Percentiles rank a stretch among this genome's conserved stretches.
Evolutionary conservation across 441 rosid genomes (phyloP).

Genomic region (Populus hybrid): DNA sequence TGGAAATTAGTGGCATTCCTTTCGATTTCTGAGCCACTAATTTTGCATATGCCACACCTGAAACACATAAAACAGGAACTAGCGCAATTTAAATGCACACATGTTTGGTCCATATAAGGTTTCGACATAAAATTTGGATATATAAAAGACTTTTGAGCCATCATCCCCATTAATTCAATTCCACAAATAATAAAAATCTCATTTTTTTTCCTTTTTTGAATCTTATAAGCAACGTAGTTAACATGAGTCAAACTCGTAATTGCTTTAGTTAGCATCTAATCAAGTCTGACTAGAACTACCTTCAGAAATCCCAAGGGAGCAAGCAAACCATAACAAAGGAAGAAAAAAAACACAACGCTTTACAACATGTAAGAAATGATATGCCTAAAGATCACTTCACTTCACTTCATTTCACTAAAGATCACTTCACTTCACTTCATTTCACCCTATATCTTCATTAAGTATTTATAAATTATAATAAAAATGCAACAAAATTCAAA

Average conservation of each 20-base stretch:
- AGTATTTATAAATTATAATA: not conserved
- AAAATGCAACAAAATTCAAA: not conserved
- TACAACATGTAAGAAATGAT: not conserved
- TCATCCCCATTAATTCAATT: not conserved
- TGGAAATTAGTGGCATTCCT: slow-evolving; percentile 76
- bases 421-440: too few relatives aligned
- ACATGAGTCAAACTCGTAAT: not conserved
- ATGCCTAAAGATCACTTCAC: not conserved
- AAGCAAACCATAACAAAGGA: not conserved
- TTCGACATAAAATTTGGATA: not conserved
- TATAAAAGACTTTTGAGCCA: not conserved
- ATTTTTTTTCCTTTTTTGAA: too few relatives aligned
- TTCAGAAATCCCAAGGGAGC: not conserved
- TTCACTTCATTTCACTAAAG: not conserved
- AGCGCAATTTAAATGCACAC: not conserved
- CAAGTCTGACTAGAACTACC: not conserved
- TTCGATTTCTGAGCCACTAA: slow-evolving; percentile 79
- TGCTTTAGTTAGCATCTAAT: not conserved
- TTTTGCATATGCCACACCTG: slow-evolving; percentile 48
- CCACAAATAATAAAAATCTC: not conserved
- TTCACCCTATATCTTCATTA: not conserved
- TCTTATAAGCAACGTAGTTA: not conserved
- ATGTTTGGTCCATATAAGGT: not conserved
- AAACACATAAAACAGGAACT: slow-evolving; percentile 6
- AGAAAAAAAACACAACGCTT: not conserved